Evolutionary conservation across 805 yeast species (phyloP).

Genomic region (Crinitomyces ghanaensis): DNA sequence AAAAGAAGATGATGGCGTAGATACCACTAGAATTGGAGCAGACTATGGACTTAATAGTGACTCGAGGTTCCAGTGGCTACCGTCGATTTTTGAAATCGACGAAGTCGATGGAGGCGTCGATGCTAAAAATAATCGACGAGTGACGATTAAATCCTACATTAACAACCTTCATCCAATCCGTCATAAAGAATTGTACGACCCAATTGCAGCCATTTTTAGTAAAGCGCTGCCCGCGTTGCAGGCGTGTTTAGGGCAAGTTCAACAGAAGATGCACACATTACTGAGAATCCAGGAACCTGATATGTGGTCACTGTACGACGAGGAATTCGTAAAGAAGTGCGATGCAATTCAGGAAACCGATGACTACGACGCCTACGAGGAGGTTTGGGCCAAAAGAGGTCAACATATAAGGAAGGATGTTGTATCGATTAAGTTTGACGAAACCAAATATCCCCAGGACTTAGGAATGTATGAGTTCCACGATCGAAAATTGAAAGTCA

Average conservation of each 20-base stretch:
- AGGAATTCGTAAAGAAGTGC: too few relatives aligned
- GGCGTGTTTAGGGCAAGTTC: too few relatives aligned
- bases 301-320: too few relatives aligned
- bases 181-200: conserved; percentile 20
- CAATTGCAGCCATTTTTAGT: conserved; percentile 26
- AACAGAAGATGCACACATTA: too few relatives aligned
- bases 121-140: conserved; percentile 13
- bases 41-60: background rate
- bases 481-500: conserved; percentile 24
- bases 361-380: conserved; percentile 4
- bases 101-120: too few relatives aligned
- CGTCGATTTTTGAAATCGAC: conserved; percentile 19
- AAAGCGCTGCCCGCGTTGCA: conserved; percentile 1
- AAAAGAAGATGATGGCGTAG: conserved; percentile 1
- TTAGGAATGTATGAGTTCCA: background rate
- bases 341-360: conserved; percentile 1
- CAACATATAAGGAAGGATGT: conserved; percentile 2
- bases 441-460: conserved; percentile 1
- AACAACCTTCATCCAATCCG: conserved; percentile 31
- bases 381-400: conserved; percentile 2
- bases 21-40: conserved; percentile 5
- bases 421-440: conserved; percentile 2
- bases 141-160: conserved; percentile 27
- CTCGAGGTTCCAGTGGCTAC: conserved; percentile 28
- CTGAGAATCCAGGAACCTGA: too few relatives aligned